Evolutionary conservation across 2,329 filamentous ascomycete species (phyloP).

Genomic region (Clonostachys byssicola): DNA sequence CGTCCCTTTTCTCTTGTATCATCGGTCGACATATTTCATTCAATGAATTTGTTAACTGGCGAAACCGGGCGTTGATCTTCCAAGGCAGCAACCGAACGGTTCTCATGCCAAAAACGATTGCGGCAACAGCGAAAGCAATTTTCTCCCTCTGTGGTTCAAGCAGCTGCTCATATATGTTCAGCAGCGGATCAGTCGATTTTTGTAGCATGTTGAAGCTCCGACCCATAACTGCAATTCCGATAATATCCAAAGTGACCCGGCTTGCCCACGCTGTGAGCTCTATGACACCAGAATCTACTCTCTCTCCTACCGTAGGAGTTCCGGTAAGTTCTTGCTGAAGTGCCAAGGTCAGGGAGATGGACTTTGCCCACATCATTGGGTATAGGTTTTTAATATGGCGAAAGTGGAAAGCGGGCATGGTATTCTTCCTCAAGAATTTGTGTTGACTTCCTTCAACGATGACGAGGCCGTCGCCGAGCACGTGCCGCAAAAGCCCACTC

Average conservation of each 20-base stretch:
- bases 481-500: slow-evolving; percentile 40
- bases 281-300: slow-evolving; percentile 5
- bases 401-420: slow-evolving; percentile 64
- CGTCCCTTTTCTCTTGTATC: slow-evolving; percentile 42
- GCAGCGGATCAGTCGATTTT: slow-evolving; percentile 12
- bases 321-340: slow-evolving; percentile 32
- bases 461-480: slow-evolving; percentile 57
- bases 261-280: slow-evolving; percentile 44
- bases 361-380: slow-evolving; percentile 64
- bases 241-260: slow-evolving; percentile 54
- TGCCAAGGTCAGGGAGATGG: slow-evolving; percentile 21
- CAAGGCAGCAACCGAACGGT: slow-evolving; percentile 36
- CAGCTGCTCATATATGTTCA: slow-evolving; percentile 39
- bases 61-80: slow-evolving; percentile 36
- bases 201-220: slow-evolving; percentile 43
- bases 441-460: slow-evolving; percentile 67
- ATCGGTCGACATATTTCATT: slow-evolving; percentile 36
- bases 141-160: slow-evolving; percentile 41
- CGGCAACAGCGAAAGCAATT: slow-evolving; percentile 31
- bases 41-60: slow-evolving; percentile 23
- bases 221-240: slow-evolving; percentile 53
- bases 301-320: slow-evolving; percentile 2
- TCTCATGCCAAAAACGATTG: slow-evolving; percentile 25
- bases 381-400: slow-evolving; percentile 68
- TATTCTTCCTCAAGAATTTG: slow-evolving; percentile 63